Conservation (phyloP, 1,139 yeast species). For the Nakaseomyces glabratus region DNA sequence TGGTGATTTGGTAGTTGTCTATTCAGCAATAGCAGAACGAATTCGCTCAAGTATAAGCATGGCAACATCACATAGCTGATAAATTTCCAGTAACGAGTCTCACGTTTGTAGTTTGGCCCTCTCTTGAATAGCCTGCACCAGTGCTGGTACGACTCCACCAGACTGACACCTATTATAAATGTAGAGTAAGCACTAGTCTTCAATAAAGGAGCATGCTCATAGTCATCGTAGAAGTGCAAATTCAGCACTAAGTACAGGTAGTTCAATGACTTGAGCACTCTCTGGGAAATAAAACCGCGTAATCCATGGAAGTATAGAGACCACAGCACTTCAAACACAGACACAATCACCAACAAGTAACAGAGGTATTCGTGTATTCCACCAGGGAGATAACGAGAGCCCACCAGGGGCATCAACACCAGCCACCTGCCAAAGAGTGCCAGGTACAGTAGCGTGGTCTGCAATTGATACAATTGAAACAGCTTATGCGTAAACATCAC, state of each 20-base stretch:
- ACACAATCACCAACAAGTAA: constrained; percentile 17
- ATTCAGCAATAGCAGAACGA: constrained; percentile 44
- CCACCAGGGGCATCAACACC: constrained; percentile 51
- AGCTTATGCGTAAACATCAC: constrained; percentile 12
- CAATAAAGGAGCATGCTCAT: constrained; percentile 31
- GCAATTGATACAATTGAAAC: constrained; percentile 26
- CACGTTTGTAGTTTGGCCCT: constrained; percentile 33
- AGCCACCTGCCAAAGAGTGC: constrained; percentile 45
- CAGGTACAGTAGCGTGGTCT: constrained; percentile 41
- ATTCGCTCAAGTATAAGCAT: constrained; percentile 40
- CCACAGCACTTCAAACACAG: constrained; percentile 25
- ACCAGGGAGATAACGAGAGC: constrained; percentile 53
- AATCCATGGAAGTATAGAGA: constrained; percentile 21
- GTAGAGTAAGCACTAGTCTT: constrained; percentile 30
- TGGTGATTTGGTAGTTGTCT: constrained; percentile 38
- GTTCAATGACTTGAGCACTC: constrained; percentile 36
- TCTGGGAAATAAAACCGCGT: constrained; percentile 12
- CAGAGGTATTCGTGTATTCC: constrained; percentile 62
- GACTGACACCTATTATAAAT: constrained; percentile 26
- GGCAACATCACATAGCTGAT: constrained; percentile 37
- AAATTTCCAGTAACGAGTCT: constrained; percentile 36
- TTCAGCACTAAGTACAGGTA: constrained; percentile 39
- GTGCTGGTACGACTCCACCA: constrained; percentile 24
- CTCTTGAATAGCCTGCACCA: constrained; percentile 27
- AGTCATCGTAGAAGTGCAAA: constrained; percentile 40